Evolutionary conservation across 257 asterid species (phyloP), one percentile per base, ranked within the genome.

Genomic region (Scutellaria galericulata): DNA sequence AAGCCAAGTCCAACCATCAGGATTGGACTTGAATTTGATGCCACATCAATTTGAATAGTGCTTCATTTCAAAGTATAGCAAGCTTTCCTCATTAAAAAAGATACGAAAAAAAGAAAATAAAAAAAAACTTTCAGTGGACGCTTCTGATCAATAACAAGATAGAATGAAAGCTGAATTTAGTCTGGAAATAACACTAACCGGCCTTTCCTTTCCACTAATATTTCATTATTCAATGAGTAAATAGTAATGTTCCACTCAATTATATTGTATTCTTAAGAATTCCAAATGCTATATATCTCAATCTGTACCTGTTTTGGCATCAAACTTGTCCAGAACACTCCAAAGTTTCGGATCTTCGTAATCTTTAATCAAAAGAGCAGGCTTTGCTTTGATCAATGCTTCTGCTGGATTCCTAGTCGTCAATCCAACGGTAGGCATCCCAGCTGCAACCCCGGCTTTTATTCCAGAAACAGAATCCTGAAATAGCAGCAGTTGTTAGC

Each of bases 391-490:
- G 89, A 78, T 81, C 46, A 94, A 82, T 9, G 89, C 0, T 39
- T 85, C 74, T 9, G 92, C 87, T 7, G 97, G 97, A 69, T 91
- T 94, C 79, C 96, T 80, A 0, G 97, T 94, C 22, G 89, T 80
- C 84, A 94, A 81, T 39, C 99, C 97, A 27, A 94, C 55, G 22
- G 96, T 93, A 11, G 96, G 92, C 82, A 94, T 47, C 64, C 93
- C 95, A 31, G 98, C 97, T 1, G 97, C 97, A 48, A 94, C 97
- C 61, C 97, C 99, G 9, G 99, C 99, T 80, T 72, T 91, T 79
- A 94, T 91, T 56, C 99, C 99, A 0, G 98, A 91, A 75, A 79
- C 83, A 58, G 98, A 94, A 81, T 94, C 98, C 98, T 94, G 82
- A 68, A 35, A 63, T 27, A 74, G 66, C 39, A 73, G 54, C 66